Evolutionary conservation across 352 stramenopile species (phyloP).

Genomic region (Globisporangium irregulare): DNA sequence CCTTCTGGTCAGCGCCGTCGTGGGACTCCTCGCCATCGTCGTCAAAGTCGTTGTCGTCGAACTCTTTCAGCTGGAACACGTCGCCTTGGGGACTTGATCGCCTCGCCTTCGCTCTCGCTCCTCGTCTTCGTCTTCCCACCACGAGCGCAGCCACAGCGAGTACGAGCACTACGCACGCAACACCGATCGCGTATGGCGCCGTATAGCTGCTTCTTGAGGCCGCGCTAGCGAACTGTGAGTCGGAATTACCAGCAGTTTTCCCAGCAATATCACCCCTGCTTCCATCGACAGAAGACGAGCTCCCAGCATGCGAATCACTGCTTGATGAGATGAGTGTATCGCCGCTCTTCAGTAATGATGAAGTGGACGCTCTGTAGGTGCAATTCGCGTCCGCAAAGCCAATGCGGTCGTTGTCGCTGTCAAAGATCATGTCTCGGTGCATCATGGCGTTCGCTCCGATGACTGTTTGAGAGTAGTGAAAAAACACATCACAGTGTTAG

Average conservation of each 20-base stretch:
- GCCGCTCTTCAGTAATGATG: background rate
- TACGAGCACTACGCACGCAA: background rate
- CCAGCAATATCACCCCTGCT: background rate
- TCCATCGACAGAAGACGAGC: background rate
- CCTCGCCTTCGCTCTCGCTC: background rate
- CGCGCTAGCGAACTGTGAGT: background rate
- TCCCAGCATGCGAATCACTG: background rate
- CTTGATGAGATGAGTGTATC: background rate
- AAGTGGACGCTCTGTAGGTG: background rate
- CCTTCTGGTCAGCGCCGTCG: background rate
- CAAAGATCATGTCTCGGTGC: conserved; percentile 49
- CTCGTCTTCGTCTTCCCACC: background rate
- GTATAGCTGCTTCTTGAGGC: background rate
- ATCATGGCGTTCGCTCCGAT: conserved; percentile 52
- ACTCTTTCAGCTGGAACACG: background rate
- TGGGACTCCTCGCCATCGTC: background rate
- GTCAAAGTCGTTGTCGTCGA: background rate
- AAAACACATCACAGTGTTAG: background rate
- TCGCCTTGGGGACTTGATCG: background rate
- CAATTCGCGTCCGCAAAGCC: conserved; percentile 47
- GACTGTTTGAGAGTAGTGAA: background rate
- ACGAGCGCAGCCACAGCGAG: background rate
- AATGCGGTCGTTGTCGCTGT: conserved; percentile 32
- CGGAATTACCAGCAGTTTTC: background rate
- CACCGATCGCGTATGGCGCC: background rate